Conservation (phyloP, 768 basidiomycete genomes). For the Mycena amicta region DNA sequence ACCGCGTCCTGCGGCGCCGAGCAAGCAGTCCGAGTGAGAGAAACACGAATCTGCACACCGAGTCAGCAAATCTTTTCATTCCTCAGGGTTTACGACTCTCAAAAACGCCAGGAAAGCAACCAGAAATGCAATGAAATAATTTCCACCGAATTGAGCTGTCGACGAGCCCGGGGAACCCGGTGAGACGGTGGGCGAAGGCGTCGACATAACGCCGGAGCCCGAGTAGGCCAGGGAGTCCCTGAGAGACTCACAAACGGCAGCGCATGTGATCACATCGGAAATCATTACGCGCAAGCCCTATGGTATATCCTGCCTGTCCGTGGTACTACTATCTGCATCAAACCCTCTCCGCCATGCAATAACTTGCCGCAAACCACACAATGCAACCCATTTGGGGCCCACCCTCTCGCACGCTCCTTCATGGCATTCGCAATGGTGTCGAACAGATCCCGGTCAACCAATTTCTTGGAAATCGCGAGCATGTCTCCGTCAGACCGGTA, state of each 20-base stretch:
- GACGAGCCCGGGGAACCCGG: neutral
- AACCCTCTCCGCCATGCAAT: conserved; percentile 30
- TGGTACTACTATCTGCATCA: conserved; percentile 46
- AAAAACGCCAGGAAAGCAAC: neutral
- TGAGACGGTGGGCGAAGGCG: neutral
- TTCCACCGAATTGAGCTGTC: neutral
- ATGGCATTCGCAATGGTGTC: conserved; percentile 64
- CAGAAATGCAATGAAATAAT: conserved; percentile 1
- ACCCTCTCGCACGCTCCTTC: conserved; percentile 61
- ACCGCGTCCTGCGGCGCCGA: conserved; percentile 13
- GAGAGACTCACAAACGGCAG: too few species aligned
- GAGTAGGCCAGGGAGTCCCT: too few species aligned
- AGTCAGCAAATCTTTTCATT: neutral
- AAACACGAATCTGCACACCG: conserved; percentile 12
- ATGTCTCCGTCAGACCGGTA: conserved; percentile 93
- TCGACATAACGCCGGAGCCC: neutral
- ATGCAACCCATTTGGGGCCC: conserved; percentile 51
- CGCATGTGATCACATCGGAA: too few species aligned
- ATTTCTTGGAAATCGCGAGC: conserved; percentile 78
- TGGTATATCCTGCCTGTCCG: conserved; percentile 68
- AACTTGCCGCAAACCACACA: conserved; percentile 59
- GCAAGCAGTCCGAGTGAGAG: conserved; percentile 15
- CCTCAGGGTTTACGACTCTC: neutral
- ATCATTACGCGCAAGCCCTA: conserved; percentile 8
- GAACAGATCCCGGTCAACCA: conserved; percentile 83